These are phyloP conservation scores for Kalanchoe fedtschenkoi DNA, from an alignment of 164 flowering plant species.

Conservation along the genomic window DNA sequence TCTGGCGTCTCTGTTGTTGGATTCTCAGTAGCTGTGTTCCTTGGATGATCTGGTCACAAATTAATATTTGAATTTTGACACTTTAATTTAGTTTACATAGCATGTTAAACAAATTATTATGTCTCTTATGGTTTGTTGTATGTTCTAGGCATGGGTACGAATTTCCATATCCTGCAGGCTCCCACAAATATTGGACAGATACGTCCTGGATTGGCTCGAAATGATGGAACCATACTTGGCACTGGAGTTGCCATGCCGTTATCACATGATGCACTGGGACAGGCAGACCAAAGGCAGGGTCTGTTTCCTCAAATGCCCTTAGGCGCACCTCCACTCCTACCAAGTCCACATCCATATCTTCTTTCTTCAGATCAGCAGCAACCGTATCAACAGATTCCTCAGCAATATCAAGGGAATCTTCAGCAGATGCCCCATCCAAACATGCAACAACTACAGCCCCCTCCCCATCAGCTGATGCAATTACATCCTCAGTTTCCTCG, in stretches of 20 bases:
- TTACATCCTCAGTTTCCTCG: conserved; percentile 75
- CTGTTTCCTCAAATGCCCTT: conserved; percentile 40
- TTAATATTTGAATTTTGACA: background rate
- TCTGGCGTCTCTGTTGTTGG: background rate
- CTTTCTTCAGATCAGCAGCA: conserved; percentile 55
- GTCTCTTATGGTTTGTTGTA: background rate
- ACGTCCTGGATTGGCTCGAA: conserved; percentile 64
- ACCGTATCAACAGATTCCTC: conserved; percentile 63
- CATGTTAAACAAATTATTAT: background rate
- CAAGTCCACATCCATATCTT: conserved; percentile 91
- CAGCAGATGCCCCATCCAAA: conserved; percentile 69
- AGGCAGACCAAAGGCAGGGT: conserved; percentile 71
- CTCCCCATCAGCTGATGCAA: conserved; percentile 49
- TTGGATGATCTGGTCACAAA: background rate
- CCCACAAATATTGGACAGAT: conserved; percentile 86
- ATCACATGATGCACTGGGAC: conserved; percentile 52
- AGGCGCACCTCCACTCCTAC: conserved; percentile 92
- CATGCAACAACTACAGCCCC: conserved; percentile 68
- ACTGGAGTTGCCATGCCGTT: conserved; percentile 92
- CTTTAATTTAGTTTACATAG: background rate
- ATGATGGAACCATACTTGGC: conserved; percentile 96
- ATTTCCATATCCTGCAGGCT: conserved; percentile 47
- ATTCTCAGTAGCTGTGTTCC: background rate
- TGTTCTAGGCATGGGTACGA: conserved; percentile 47
- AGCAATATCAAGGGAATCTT: conserved; percentile 42